These are phyloP conservation scores for Aurifilum marmelostoma DNA, from an alignment of 2,329 filamentous ascomycete species.

Conservation along the genomic window DNA sequence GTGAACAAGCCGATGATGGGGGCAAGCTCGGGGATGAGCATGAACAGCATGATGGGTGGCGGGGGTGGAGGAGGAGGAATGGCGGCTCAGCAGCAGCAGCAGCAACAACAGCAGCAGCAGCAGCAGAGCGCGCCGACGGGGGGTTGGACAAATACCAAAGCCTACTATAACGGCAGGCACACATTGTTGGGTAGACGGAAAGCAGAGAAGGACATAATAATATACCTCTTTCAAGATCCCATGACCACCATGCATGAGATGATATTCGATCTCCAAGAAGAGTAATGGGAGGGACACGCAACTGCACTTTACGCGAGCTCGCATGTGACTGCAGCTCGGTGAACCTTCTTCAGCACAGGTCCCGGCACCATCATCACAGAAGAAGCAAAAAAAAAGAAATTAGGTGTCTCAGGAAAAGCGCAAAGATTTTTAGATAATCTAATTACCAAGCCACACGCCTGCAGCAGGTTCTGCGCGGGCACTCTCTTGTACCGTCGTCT, in stretches of 20 bases:
- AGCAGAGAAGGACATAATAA: background rate
- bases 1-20: conserved; percentile 31
- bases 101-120: conserved; percentile 36
- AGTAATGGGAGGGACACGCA: background rate
- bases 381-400: too few species aligned
- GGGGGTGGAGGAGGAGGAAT: conserved; percentile 34
- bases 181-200: background rate
- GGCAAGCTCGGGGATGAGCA: conserved; percentile 28
- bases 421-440: too few species aligned
- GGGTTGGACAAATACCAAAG: conserved; percentile 72
- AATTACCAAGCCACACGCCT: background rate
- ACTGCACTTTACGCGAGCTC: background rate
- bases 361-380: too few species aligned
- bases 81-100: conserved; percentile 33
- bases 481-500: background rate
- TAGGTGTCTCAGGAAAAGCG: too few species aligned
- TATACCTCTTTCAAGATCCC: background rate
- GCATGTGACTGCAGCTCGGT: background rate
- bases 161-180: conserved; percentile 50
- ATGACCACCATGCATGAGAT: background rate
- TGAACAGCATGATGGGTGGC: conserved; percentile 30
- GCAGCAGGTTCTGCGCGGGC: background rate
- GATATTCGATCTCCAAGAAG: background rate
- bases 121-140: conserved; percentile 45
- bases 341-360: too few species aligned